These are phyloP conservation scores for Cucurbita moschata DNA, from an alignment of 306 rosid species.

Conservation along the genomic window DNA sequence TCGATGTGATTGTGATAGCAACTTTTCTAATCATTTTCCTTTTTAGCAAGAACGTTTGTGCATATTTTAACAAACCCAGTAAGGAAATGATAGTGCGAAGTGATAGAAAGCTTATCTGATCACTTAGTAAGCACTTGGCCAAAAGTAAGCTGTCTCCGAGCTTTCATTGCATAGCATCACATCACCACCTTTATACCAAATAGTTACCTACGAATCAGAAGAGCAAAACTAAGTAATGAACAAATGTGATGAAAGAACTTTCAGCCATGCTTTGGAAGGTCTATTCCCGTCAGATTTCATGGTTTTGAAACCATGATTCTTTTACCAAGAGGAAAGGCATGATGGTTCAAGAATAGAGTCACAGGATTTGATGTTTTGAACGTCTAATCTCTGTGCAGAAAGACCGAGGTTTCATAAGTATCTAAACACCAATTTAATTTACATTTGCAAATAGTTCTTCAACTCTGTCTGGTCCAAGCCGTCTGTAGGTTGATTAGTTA, in stretches of 20 bases:
- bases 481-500: slow-evolving; percentile 4
- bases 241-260: background rate
- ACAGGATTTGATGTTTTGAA: background rate
- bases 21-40: background rate
- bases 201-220: background rate
- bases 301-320: background rate
- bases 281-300: background rate
- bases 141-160: background rate
- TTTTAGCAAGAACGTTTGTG: background rate
- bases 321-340: background rate
- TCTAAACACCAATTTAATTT: background rate
- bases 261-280: background rate
- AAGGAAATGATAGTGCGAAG: background rate
- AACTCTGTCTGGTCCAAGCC: background rate
- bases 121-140: background rate
- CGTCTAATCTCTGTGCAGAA: background rate
- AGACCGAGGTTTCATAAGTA: background rate
- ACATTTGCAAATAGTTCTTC: background rate
- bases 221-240: background rate
- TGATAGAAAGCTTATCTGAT: background rate
- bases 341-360: background rate
- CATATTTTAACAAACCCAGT: background rate
- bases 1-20: background rate
- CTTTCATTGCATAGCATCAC: background rate
- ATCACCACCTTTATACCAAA: background rate